phyloP scores from a whole-genome alignment of 768 basidiomycete species.

The Xanthoconium stramineum region DNA sequence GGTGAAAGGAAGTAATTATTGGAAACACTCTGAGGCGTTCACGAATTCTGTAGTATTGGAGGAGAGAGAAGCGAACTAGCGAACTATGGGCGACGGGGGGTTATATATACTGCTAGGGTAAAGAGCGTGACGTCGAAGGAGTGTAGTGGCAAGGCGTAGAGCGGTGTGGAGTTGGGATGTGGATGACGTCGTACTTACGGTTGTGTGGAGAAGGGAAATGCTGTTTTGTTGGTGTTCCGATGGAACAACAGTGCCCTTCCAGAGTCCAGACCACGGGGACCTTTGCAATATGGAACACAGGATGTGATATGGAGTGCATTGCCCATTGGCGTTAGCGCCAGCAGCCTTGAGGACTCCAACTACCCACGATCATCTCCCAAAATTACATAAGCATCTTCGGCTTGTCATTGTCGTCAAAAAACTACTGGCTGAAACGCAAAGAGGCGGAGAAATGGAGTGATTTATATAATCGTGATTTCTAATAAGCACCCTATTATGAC shows the following conservation, averaged over 20 bases:
- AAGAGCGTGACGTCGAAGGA: too few relatives aligned
- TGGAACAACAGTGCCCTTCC: too few relatives aligned
- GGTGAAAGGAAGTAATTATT: background rate
- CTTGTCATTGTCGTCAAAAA: background rate
- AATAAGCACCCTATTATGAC: background rate
- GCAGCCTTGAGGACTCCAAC: background rate
- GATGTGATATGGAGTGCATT: background rate
- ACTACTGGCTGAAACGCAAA: too few relatives aligned
- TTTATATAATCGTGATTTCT: slow-evolving; percentile 8
- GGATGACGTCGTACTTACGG: too few relatives aligned
- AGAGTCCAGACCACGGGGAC: background rate
- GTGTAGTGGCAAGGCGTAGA: too few relatives aligned
- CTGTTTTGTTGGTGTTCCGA: background rate
- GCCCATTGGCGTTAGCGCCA: background rate
- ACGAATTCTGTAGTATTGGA: background rate
- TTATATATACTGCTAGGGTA: too few relatives aligned
- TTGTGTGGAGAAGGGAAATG: too few relatives aligned
- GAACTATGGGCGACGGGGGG: too few relatives aligned
- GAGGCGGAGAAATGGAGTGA: background rate
- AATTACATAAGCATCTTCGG: too few relatives aligned
- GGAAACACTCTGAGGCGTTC: too few relatives aligned
- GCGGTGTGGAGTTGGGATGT: too few relatives aligned
- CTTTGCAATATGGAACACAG: background rate
- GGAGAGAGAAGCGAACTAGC: too few relatives aligned
- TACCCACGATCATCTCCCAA: background rate